phyloP scores from a whole-genome alignment of 306 rosid genomes.

The Senna siamea region DNA sequence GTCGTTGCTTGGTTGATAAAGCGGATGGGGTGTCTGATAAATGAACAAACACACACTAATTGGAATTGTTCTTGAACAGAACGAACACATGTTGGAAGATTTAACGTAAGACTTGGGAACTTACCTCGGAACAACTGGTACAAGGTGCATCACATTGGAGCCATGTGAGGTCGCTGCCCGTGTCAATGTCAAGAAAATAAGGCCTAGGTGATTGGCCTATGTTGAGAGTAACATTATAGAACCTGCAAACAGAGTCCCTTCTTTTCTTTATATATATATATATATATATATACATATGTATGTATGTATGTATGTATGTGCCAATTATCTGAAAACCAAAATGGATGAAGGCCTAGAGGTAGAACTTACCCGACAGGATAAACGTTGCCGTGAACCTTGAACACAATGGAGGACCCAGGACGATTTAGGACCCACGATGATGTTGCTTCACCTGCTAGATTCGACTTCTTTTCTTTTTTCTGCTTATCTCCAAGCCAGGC shows the following conservation, averaged over 20 bases:
- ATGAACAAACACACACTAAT: neutral
- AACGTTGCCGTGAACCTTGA: slow-evolving; percentile 78
- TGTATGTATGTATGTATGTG: too few relatives aligned
- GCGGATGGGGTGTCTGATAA: slow-evolving; percentile 82
- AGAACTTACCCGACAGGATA: slow-evolving; percentile 96
- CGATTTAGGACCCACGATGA: slow-evolving; percentile 52
- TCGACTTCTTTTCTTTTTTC: slow-evolving; percentile 51
- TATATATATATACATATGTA: too few relatives aligned
- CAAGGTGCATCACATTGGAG: slow-evolving; percentile 97
- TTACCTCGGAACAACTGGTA: slow-evolving; percentile 73
- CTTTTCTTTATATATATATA: too few relatives aligned
- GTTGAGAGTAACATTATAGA: slow-evolving; percentile 79
- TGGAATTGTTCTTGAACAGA: too few relatives aligned
- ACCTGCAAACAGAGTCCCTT: slow-evolving; percentile 65
- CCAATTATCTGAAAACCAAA: too few relatives aligned
- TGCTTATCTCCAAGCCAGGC: slow-evolving; percentile 61
- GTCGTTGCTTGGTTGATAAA: slow-evolving; percentile 71
- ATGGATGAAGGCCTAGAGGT: too few relatives aligned
- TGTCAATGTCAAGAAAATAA: slow-evolving; percentile 86
- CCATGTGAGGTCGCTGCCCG: slow-evolving; percentile 99
- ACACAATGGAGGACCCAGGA: slow-evolving; percentile 67
- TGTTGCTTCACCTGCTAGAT: slow-evolving; percentile 38
- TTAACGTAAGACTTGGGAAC: too few relatives aligned
- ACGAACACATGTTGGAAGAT: too few relatives aligned
- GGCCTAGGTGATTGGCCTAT: slow-evolving; percentile 88